phyloP scores from a whole-genome alignment of 2,329 filamentous ascomycete species.

The Fusarium sp. region DNA sequence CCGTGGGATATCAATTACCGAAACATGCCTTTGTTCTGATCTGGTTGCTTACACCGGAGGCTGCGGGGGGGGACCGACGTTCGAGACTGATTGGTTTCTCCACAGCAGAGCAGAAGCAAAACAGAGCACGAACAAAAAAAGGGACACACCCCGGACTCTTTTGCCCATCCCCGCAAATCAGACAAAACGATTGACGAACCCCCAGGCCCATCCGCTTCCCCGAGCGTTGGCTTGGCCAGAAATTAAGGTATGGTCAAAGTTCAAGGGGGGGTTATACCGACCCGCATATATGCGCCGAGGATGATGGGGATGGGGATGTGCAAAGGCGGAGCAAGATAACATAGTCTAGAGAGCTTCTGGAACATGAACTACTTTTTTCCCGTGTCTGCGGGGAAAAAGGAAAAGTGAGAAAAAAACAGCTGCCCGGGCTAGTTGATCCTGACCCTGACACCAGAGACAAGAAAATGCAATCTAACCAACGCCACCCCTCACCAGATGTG shows the following conservation, averaged over 20 bases:
- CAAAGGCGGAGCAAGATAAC: constrained; percentile 4
- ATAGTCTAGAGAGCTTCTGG: constrained; percentile 30
- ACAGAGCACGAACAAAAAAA: background rate
- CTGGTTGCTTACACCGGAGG: constrained; percentile 30
- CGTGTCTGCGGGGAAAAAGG: constrained; percentile 21
- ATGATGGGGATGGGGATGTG: background rate
- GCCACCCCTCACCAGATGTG: background rate
- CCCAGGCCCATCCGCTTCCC: constrained; percentile 16
- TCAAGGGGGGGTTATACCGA: constrained; percentile 5
- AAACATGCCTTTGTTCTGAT: constrained; percentile 23
- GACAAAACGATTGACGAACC: constrained; percentile 13
- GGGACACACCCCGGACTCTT: constrained; percentile 20
- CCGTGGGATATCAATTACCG: constrained; percentile 18
- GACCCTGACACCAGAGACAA: too few species aligned
- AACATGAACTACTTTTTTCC: constrained; percentile 24
- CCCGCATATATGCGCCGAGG: constrained; percentile 23
- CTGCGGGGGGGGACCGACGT: constrained; percentile 16
- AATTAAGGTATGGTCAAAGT: constrained; percentile 34
- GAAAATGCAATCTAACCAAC: too few species aligned
- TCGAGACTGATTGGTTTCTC: constrained; percentile 30
- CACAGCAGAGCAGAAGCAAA: background rate
- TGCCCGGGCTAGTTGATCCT: too few species aligned
- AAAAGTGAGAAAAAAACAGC: too few species aligned
- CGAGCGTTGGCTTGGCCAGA: constrained; percentile 32
- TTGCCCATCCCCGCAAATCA: background rate